Conservation (phyloP, 2,329 filamentous ascomycete genomes). For the Penicillium sp. region DNA sequence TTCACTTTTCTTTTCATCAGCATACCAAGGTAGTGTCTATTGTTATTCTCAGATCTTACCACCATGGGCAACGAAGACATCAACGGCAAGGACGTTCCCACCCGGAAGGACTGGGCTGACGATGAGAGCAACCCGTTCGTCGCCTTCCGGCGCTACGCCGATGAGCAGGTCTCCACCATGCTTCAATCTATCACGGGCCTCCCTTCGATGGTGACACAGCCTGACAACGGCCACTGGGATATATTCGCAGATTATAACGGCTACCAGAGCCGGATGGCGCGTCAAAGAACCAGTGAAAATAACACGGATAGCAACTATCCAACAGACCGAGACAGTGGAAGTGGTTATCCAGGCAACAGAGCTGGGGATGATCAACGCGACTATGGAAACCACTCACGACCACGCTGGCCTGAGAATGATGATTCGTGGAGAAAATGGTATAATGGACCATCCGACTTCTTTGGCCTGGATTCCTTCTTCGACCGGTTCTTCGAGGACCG, state of each 20-base stretch:
- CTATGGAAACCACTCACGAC: conserved; percentile 2
- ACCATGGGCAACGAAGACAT: conserved; percentile 26
- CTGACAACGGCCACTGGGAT: conserved; percentile 33
- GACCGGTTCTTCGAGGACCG: conserved; percentile 32
- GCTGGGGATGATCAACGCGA: conserved; percentile 8
- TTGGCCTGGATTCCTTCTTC: conserved; percentile 34
- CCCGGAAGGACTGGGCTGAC: conserved; percentile 22
- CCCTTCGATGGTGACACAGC: conserved; percentile 34
- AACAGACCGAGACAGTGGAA: conserved; percentile 4
- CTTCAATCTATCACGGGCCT: conserved; percentile 52
- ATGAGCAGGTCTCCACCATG: conserved; percentile 55
- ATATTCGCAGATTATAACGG: conserved; percentile 33
- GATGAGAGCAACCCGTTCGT: conserved; percentile 55
- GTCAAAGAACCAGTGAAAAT: conserved; percentile 12
- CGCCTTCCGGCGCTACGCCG: conserved; percentile 59
- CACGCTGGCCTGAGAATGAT: conserved; percentile 16
- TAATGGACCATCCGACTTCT: conserved; percentile 23
- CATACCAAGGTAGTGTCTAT: not conserved
- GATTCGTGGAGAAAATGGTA: conserved; percentile 16
- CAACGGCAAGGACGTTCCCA: conserved; percentile 8
- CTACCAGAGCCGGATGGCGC: conserved; percentile 20
- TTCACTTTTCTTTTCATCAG: conserved; percentile 8
- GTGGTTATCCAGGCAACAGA: conserved; percentile 2
- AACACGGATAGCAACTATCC: conserved; percentile 7
- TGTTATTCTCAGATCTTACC: not conserved